Evolutionary conservation across 257 asterid species (phyloP).

Genomic region (Solanum tarapatanum): DNA sequence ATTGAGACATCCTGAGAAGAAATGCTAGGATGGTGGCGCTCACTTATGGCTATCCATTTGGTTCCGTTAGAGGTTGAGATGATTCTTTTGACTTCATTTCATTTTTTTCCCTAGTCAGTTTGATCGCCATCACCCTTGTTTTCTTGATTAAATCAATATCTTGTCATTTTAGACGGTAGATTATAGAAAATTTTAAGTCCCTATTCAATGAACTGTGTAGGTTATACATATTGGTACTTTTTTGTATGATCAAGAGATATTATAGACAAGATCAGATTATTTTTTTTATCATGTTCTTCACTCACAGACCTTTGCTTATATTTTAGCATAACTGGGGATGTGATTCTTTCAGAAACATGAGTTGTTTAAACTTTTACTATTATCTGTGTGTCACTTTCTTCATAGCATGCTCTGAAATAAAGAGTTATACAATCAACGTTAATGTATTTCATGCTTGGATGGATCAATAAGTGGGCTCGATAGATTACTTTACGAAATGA

Average conservation of each 20-base stretch:
- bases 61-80: conserved; percentile 24
- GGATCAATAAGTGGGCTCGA: no score
- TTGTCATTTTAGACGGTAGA: conserved; percentile 9
- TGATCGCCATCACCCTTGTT: conserved; percentile 3
- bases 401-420: no score
- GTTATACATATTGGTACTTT: not conserved
- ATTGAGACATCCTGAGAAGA: conserved; percentile 3
- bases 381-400: no score
- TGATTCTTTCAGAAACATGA: not conserved
- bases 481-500: no score
- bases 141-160: not conserved
- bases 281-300: not conserved
- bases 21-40: conserved; percentile 13
- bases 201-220: not conserved
- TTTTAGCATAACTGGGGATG: not conserved
- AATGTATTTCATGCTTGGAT: no score
- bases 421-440: no score
- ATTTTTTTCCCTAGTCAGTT: conserved; percentile 3
- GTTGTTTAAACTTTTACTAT: no score
- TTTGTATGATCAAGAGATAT: not conserved
- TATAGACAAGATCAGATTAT: conserved; percentile 2
- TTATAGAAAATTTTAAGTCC: not conserved
- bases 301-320: not conserved
- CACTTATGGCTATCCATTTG: conserved; percentile 17
- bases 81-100: conserved; percentile 22